A percentile compares a stretch with the other conserved stretches of the same genome.
phyloP scores from a whole-genome alignment of 139 green algal species.

The Axilococcus clingmanii region DNA sequence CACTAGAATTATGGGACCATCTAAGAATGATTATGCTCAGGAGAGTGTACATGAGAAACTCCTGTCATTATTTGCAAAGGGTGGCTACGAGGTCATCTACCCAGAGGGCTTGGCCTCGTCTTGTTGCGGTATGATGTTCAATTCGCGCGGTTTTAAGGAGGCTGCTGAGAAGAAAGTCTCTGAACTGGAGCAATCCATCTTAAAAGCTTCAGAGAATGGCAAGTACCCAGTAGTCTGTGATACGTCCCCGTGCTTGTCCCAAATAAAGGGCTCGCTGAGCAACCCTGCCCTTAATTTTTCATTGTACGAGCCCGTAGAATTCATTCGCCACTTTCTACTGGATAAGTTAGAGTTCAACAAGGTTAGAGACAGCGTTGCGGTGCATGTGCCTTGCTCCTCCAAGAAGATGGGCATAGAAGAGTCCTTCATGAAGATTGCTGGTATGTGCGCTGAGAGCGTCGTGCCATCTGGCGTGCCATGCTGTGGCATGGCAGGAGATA shows the following conservation, averaged over 20 bases:
- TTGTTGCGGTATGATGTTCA: slow-evolving; percentile 89
- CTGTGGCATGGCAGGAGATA: slow-evolving; percentile 94
- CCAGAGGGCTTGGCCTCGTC: slow-evolving; percentile 51
- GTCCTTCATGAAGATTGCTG: slow-evolving; percentile 74
- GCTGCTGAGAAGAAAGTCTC: slow-evolving; percentile 48
- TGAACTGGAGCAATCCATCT: slow-evolving; percentile 66
- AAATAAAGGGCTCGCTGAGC: slow-evolving; percentile 69
- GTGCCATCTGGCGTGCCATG: slow-evolving; percentile 76
- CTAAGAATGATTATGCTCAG: slow-evolving; percentile 50
- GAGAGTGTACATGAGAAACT: slow-evolving; percentile 82
- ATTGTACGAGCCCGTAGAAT: slow-evolving; percentile 93
- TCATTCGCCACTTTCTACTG: slow-evolving; percentile 84
- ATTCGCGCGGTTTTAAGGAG: slow-evolving; percentile 80
- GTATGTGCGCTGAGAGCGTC: slow-evolving; percentile 71
- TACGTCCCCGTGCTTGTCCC: slow-evolving; percentile 82
- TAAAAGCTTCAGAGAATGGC: slow-evolving; percentile 77
- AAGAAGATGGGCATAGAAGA: slow-evolving; percentile 97
- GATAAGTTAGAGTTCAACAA: slow-evolving; percentile 88
- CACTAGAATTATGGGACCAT: slow-evolving; percentile 91
- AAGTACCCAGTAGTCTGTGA: slow-evolving; percentile 89
- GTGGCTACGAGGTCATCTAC: slow-evolving; percentile 68
- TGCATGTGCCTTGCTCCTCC: slow-evolving; percentile 93
- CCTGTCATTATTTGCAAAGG: slow-evolving; percentile 83
- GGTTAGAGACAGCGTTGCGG: slow-evolving; percentile 69
- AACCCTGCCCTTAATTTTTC: slow-evolving; percentile 67